Evolutionary conservation across 129 eudicot genomes (phyloP).

Genomic region (Artemisia argyi): DNA sequence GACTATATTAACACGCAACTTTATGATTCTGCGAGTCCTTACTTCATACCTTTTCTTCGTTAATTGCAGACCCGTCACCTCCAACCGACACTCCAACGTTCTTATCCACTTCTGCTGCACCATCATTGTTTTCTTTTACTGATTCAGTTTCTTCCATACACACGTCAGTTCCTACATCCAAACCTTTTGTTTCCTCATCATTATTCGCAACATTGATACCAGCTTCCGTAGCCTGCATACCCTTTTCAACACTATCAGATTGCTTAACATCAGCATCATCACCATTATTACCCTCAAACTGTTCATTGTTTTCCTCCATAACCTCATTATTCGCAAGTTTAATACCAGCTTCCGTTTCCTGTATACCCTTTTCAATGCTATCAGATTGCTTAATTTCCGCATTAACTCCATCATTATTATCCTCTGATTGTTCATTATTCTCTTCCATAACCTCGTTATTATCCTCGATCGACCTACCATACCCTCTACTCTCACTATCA

Average conservation of each 20-base stretch:
- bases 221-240: too few species aligned
- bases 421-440: conserved; percentile 30
- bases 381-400: conserved; percentile 26
- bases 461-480: conserved; percentile 34
- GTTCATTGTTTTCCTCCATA: too few species aligned
- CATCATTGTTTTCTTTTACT: conserved; percentile 7
- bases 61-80: conserved; percentile 12
- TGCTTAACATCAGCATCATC: too few species aligned
- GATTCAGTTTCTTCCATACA: conserved; percentile 19
- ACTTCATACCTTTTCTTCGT: conserved; percentile 18
- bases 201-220: neutral
- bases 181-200: neutral
- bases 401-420: conserved; percentile 17
- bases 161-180: conserved; percentile 7
- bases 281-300: too few species aligned
- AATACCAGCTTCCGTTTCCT: neutral
- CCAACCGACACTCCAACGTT: conserved; percentile 1
- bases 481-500: conserved; percentile 44
- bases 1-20: conserved; percentile 24
- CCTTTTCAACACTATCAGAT: too few species aligned
- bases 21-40: conserved; percentile 10
- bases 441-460: conserved; percentile 25
- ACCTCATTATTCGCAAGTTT: too few species aligned
- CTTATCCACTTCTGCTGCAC: conserved; percentile 12
- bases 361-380: conserved; percentile 16